Percentiles rank a stretch among this genome's conserved stretches.
These are phyloP conservation scores for Stagonosporopsis chrysanthemi DNA, from an alignment of 2,329 filamentous ascomycete genomes.

Conservation along the genomic window DNA sequence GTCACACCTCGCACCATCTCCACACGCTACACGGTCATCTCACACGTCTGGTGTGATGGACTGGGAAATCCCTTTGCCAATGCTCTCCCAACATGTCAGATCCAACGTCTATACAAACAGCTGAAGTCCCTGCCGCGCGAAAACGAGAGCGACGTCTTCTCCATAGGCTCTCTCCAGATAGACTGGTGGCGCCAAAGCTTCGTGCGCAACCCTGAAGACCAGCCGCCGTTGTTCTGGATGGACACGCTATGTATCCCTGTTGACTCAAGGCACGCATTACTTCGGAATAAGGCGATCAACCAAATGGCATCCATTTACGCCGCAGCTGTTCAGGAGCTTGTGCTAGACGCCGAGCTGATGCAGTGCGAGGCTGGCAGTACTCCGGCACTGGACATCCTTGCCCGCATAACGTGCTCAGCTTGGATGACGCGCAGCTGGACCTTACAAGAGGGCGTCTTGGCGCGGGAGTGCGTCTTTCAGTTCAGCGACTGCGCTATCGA, in stretches of 20 bases:
- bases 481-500: conserved; percentile 9
- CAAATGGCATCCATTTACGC: conserved; percentile 26
- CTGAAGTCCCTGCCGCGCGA: conserved; percentile 8
- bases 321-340: conserved; percentile 13
- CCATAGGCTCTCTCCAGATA: conserved; percentile 7
- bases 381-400: background rate
- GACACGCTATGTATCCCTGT: conserved; percentile 30
- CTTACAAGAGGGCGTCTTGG: conserved; percentile 24
- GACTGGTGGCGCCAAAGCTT: conserved; percentile 14
- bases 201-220: background rate
- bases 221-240: conserved; percentile 23
- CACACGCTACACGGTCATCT: conserved; percentile 20
- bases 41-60: conserved; percentile 24
- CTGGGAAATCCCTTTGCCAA: conserved; percentile 20
- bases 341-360: conserved; percentile 21
- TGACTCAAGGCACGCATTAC: background rate
- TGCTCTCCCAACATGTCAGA: conserved; percentile 18
- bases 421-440: conserved; percentile 28
- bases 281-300: conserved; percentile 15
- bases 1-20: conserved; percentile 1
- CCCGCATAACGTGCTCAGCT: conserved; percentile 11
- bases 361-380: background rate
- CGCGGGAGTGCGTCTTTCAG: conserved; percentile 17
- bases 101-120: conserved; percentile 8
- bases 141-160: conserved; percentile 5